Conservation (phyloP, 495 filamentous ascomycete species). For the Penicillium riverlandense region DNA sequence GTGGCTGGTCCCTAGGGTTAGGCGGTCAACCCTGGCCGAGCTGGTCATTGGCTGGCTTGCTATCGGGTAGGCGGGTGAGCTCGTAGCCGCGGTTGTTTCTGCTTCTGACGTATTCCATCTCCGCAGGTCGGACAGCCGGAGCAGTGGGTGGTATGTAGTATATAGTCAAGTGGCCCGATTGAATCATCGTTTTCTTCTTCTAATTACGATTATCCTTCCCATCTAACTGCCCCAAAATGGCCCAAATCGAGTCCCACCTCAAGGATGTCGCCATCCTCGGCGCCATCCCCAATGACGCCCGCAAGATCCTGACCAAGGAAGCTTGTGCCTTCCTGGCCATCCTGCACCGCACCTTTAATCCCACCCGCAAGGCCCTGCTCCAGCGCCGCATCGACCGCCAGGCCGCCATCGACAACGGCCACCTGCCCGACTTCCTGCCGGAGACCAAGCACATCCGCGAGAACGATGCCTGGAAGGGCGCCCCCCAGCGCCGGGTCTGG, state of each 20-base stretch:
- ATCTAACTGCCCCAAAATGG: constrained; percentile 45
- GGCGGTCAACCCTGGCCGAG: constrained; percentile 1
- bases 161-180: too few relatives aligned
- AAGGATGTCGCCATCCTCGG: constrained; percentile 86
- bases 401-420: constrained; percentile 87
- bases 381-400: constrained; percentile 83
- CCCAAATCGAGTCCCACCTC: constrained; percentile 64
- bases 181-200: constrained; percentile 2
- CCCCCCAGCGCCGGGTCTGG: constrained; percentile 84
- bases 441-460: constrained; percentile 96
- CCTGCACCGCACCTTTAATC: constrained; percentile 90
- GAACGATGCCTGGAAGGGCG: constrained; percentile 89
- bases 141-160: too few relatives aligned
- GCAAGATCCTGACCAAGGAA: constrained; percentile 86
- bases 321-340: constrained; percentile 90
- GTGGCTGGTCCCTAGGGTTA: not conserved
- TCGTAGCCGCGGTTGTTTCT: constrained; percentile 27
- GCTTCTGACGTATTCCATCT: constrained; percentile 30
- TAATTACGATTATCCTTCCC: not conserved
- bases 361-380: constrained; percentile 79
- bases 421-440: constrained; percentile 89
- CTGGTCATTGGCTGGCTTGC: not conserved
- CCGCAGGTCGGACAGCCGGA: constrained; percentile 10
- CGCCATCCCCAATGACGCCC: constrained; percentile 64
- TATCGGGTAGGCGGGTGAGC: constrained; percentile 8